phyloP scores from a whole-genome alignment of 2,329 filamentous ascomycete genomes.

The Xylaria sp. region DNA sequence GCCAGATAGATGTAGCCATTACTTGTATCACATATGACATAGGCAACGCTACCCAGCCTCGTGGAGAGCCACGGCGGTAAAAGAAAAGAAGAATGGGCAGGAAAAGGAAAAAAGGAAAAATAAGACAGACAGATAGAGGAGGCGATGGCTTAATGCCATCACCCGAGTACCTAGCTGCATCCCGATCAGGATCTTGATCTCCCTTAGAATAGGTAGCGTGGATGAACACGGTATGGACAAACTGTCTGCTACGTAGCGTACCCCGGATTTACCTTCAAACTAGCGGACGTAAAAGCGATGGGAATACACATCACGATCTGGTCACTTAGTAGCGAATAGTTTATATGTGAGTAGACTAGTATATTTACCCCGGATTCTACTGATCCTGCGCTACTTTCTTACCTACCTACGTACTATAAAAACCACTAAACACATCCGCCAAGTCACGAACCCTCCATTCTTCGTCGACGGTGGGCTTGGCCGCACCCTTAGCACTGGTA shows the following conservation, averaged over 20 bases:
- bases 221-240: too few species aligned
- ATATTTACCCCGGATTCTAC: conserved; percentile 14
- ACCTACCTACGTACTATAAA: not conserved
- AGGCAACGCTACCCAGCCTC: not conserved
- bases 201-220: too few species aligned
- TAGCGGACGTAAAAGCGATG: too few species aligned
- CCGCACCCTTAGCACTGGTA: not conserved
- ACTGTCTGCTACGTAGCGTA: too few species aligned
- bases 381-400: not conserved
- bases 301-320: too few species aligned
- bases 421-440: not conserved
- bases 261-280: too few species aligned
- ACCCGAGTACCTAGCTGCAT: too few species aligned
- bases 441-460: not conserved
- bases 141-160: not conserved
- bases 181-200: too few species aligned
- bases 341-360: not conserved
- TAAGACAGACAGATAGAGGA: not conserved
- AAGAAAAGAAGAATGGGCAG: too few species aligned
- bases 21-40: not conserved
- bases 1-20: not conserved
- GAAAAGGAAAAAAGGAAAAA: not conserved
- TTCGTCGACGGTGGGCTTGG: not conserved
- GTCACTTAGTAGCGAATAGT: not conserved
- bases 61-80: not conserved